Base-by-base conservation (phyloP, 1,139 yeast genomes). In the Fermentozyma sake region DNA sequence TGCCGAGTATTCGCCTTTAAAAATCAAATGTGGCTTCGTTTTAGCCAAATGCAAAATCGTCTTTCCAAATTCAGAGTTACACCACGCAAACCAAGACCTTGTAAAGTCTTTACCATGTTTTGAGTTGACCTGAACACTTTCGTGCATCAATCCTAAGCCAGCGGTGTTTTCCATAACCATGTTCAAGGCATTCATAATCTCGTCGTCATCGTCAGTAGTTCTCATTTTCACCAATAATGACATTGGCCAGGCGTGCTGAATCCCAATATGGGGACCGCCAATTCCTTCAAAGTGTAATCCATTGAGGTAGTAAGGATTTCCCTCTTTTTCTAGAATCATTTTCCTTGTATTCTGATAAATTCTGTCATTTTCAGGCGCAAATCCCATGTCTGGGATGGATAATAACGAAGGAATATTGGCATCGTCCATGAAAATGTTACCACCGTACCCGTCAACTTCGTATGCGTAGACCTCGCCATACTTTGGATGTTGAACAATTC, bases 61-160 rank as follows among this genome's bases (percentile, higher is more conserved):
- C 51, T 81, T 83, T 7, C 91, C 95, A 55, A 86, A 85, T 52
- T 86, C 95, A 1, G 94, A 78, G 49, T 86, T 87, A 44, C 95
- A 85, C 96, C 96, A 87, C 3, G 95, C 83, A 58, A 87, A 87
- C 95, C 96, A 86, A 2, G 89, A 72, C 33, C 95, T 61, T 0
- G 94, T 81, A 45, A 54, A 80, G 12, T 52, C 55, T 6, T 29
- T 22, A 1, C 79, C 79, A 7, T 50, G 47, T 1, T 61, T 61
- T 2, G 70, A 57, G 41, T 79, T 70, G 3, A 85, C 95, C 38
- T 82, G 62, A 4, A 86, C 75, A 37, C 84, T 73, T 55, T 86
- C 96, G 48, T 86, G 96, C 76, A 86, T 79, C 33, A 86, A 64
- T 0, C 96, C 96, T 11, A 85, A 59, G 0, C 77, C 79, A 2